Base-by-base conservation (phyloP, 2,329 filamentous ascomycete genomes). In the Alternaria conjuncta region DNA sequence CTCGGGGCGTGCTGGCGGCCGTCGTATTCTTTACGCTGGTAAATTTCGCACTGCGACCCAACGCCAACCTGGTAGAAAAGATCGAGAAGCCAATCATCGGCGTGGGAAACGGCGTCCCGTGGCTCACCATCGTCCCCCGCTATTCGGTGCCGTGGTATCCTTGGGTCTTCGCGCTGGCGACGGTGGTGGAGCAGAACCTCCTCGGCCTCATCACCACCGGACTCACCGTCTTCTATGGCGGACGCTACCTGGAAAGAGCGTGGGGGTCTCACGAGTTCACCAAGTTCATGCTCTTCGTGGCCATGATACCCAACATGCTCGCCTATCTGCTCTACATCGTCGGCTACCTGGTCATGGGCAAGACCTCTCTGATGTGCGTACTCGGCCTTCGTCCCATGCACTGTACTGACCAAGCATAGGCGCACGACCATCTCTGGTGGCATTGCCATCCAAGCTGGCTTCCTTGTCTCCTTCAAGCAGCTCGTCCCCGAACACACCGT, bases 401-500 rank as follows among this genome's bases (percentile, higher is more conserved):
- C 60, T 46, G 51, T 57, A 53, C 69, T 70, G 65, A 70, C 69
- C 50, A 18, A 8, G n/a, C n/a, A 59, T 13, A 82, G 78, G 74
- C 96, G 92, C 50, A 94, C 92, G 49, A 90, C 92, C 67, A 92
- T 98, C 76, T 92, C 92, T 71, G 96, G 96, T 71, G 94, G 94
- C 59, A 90, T 97, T 67, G 90, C 94, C 15, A 85, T 97, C 61
- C 95, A 97, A 80, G 94, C 96, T 50, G 90, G 92, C 65, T 98
- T 98, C 83, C 91, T 99, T 65, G 93, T 98, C 73, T 93, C 95
- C 58, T 97, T 98, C 82, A 98, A 97, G 82, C 96, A 99, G 82
- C 92, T 99, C 54, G 92, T 98, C 36, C 96, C 96, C 21, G 94
- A 97, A 66, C 96, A 99, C 81, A 99, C 96, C 11, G 95, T 98